phyloP scores from a whole-genome alignment of 164 flowering plant genomes.

The Stephania cephalantha region DNA sequence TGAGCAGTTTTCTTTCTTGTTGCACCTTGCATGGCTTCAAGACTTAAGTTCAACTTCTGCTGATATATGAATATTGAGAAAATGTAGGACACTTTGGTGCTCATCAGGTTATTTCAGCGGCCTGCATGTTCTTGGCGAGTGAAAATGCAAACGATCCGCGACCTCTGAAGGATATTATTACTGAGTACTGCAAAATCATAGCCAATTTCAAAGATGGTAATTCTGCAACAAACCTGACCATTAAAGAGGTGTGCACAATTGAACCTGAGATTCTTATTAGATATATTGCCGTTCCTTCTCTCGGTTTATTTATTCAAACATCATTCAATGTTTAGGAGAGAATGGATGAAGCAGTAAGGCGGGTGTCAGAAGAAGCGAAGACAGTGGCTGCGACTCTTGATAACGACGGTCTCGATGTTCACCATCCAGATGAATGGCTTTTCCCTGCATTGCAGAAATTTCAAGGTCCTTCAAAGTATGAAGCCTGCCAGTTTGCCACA shows the following conservation, averaged over 20 bases:
- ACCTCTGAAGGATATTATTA: slow-evolving; percentile 68
- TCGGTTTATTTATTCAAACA: neutral
- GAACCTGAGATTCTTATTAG: neutral
- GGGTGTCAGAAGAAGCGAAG: slow-evolving; percentile 66
- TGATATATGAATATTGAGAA: too few species aligned
- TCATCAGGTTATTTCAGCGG: slow-evolving; percentile 69
- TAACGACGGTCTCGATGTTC: slow-evolving; percentile 66
- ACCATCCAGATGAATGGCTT: slow-evolving; percentile 79
- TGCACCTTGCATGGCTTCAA: too few species aligned
- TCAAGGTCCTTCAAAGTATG: slow-evolving; percentile 69
- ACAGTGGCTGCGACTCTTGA: slow-evolving; percentile 73
- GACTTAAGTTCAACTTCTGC: too few species aligned
- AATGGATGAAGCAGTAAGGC: slow-evolving; percentile 72
- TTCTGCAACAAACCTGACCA: slow-evolving; percentile 59
- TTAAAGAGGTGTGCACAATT: slow-evolving; percentile 50
- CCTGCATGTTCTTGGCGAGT: slow-evolving; percentile 84
- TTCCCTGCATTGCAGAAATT: slow-evolving; percentile 85
- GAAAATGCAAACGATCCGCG: slow-evolving; percentile 87
- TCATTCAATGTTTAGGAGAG: slow-evolving; percentile 52
- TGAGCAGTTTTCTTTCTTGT: too few species aligned
- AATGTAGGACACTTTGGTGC: neutral
- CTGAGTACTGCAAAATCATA: slow-evolving; percentile 72
- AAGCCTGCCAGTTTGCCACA: slow-evolving; percentile 1
- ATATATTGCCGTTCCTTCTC: neutral
- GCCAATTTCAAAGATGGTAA: slow-evolving; percentile 63